Evolutionary conservation across 805 yeast genomes (phyloP).

Genomic region (Ogataea populi-albae): DNA sequence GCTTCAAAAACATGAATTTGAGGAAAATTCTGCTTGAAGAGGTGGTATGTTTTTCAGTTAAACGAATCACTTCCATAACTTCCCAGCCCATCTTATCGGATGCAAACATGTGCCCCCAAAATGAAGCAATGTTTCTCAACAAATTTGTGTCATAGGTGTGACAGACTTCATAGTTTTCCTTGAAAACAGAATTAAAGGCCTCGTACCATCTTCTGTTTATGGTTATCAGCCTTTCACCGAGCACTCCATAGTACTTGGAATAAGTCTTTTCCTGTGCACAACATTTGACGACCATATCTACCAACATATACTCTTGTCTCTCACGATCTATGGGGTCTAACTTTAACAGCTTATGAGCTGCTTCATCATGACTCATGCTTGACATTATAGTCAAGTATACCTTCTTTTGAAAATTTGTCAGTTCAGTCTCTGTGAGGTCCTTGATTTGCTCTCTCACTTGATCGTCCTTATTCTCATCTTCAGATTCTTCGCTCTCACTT

Average conservation of each 20-base stretch:
- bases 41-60: constrained; percentile 73
- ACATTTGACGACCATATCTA: constrained; percentile 72
- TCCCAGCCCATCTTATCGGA: constrained; percentile 67
- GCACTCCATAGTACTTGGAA: constrained; percentile 78
- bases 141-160: constrained; percentile 71
- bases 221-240: constrained; percentile 62
- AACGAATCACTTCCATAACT: constrained; percentile 48
- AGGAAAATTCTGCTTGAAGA: constrained; percentile 78
- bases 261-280: constrained; percentile 85
- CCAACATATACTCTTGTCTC: constrained; percentile 50
- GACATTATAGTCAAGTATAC: constrained; percentile 85
- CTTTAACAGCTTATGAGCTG: constrained; percentile 77
- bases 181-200: constrained; percentile 53
- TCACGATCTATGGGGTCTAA: constrained; percentile 39
- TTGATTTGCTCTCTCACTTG: constrained; percentile 36
- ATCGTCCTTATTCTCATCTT: constrained; percentile 20
- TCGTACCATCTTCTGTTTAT: constrained; percentile 54
- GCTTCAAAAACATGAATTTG: constrained; percentile 75
- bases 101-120: constrained; percentile 83
- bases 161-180: constrained; percentile 50
- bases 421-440: constrained; percentile 68
- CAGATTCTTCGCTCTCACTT: constrained; percentile 26
- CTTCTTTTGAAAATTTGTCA: constrained; percentile 65
- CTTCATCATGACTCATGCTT: constrained; percentile 88
- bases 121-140: constrained; percentile 73